phyloP scores from a whole-genome alignment of 768 basidiomycete genomes.

The Rhodotorula taiwanensis region DNA sequence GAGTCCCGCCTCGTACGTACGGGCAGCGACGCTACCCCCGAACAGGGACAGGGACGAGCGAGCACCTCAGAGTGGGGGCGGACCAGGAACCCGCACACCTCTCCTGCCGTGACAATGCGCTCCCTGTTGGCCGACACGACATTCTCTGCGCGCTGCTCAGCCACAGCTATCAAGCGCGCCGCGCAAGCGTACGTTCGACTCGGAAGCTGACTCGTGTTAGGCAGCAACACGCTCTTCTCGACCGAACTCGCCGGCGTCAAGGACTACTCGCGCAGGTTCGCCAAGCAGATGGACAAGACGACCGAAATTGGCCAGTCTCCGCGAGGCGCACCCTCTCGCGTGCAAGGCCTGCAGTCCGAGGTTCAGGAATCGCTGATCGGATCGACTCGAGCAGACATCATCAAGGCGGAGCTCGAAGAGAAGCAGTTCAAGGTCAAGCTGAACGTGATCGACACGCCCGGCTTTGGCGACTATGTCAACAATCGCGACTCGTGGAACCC shows the following conservation, averaged over 20 bases:
- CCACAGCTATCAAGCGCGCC: too few species aligned
- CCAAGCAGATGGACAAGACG: slow-evolving; percentile 96
- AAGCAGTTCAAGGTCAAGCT: slow-evolving; percentile 99
- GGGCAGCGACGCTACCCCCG: too few species aligned
- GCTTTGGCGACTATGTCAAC: slow-evolving; percentile 99
- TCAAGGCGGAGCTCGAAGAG: slow-evolving; percentile 99
- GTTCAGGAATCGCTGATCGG: not conserved
- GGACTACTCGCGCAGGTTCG: slow-evolving; percentile 79
- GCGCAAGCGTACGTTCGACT: too few species aligned
- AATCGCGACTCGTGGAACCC: slow-evolving; percentile 98
- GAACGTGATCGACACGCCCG: slow-evolving; percentile 96
- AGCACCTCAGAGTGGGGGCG: too few species aligned
- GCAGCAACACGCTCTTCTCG: slow-evolving; percentile 98
- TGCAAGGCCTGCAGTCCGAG: too few species aligned
- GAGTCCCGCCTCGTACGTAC: not conserved
- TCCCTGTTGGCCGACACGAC: too few species aligned
- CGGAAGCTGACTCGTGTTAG: too few species aligned
- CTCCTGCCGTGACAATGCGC: too few species aligned
- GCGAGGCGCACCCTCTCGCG: too few species aligned
- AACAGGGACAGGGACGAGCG: too few species aligned
- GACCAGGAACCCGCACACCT: too few species aligned
- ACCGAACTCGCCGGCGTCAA: slow-evolving; percentile 88
- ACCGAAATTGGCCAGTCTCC: slow-evolving; percentile 56
- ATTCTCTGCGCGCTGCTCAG: too few species aligned
- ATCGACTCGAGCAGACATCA: slow-evolving; percentile 57